Evolutionary conservation across 1,139 yeast species (phyloP), one percentile per base, ranked within the genome.

Genomic region (Kurtzmaniella quercitrusa): DNA sequence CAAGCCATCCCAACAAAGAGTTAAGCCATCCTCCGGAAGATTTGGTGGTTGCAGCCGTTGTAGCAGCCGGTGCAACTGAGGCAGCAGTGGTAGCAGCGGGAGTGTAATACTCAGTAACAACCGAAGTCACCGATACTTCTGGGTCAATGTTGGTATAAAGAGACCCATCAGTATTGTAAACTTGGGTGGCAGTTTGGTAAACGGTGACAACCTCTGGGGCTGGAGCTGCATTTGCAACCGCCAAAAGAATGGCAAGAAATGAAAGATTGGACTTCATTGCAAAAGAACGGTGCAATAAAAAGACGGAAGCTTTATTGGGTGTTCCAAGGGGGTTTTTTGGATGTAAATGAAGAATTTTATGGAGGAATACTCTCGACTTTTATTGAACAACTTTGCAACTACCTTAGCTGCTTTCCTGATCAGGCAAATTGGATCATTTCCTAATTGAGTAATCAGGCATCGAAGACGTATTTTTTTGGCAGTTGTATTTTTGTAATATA

Each of bases 121-220:
- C 43, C n/a, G 51, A 43, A 12, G 51, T 39, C n/a, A 52, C 23
- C 8, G 23, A 21, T 21, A 8, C 41, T 25, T 43, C 48, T 33
- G 53, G 44, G 15, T 36, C 16, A 11, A 48, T 25, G 17, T 42
- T 31, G n/a, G 51, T 49, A 17, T 47, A 53, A n/a, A 52, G 23
- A 21, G 57, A 47, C 5, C 54, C 57, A 40, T 49, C 53, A 12
- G 48, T 39, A 16, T 50, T 48, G 7, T 44, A 33, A 11, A 52
- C 50, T 18, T 48, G 47, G 15, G 65, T 59, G n/a, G 55, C 55
- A 11, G 66, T 61, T 45, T 62, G 54, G 48, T 50, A 56, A 5
- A 61, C 50, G 7, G 68, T 63, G 17, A 59, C 55, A 18, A 63
- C 46, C 8, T 58, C 58, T 2, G 70, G 69, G 11, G 64, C 65